Percentiles rank a stretch among this genome's conserved stretches.
These are phyloP conservation scores for Debaryomyces nepalensis DNA, from an alignment of 1,139 yeast genomes.

Conservation along the genomic window DNA sequence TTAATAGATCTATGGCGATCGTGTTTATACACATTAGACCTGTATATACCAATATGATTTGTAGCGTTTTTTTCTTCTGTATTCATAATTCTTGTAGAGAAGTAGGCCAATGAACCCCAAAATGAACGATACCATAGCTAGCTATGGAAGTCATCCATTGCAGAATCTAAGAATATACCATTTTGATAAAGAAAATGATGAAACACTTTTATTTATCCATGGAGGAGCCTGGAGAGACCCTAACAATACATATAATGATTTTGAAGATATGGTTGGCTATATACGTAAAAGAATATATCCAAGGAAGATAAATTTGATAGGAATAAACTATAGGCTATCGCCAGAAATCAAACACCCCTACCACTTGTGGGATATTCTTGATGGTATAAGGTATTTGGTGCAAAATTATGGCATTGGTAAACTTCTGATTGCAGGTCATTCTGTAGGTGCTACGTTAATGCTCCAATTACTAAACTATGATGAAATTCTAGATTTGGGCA, in stretches of 20 bases:
- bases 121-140: conserved; percentile 3
- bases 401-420: conserved; percentile 20
- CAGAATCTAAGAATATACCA: conserved; percentile 30
- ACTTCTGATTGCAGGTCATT: conserved; percentile 66
- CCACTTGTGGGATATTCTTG: conserved; percentile 61
- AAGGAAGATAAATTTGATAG: conserved; percentile 31
- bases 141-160: conserved; percentile 31
- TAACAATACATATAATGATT: conserved; percentile 60
- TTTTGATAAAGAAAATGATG: conserved; percentile 17
- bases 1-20: conserved; percentile 4
- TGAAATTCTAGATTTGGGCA: conserved; percentile 24
- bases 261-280: conserved; percentile 38
- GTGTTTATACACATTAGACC: conserved; percentile 2
- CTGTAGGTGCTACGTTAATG: conserved; percentile 78
- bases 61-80: neutral
- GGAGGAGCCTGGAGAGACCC: conserved; percentile 94
- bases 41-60: conserved; percentile 5
- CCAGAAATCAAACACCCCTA: conserved; percentile 67
- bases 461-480: conserved; percentile 54
- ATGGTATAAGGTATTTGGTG: conserved; percentile 44
- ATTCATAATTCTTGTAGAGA: neutral
- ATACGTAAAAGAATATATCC: conserved; percentile 15
- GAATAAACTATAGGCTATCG: conserved; percentile 71
- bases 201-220: conserved; percentile 60
- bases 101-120: neutral